phyloP scores from a whole-genome alignment of 208 protist species.

The Leishmania tarentolae region DNA sequence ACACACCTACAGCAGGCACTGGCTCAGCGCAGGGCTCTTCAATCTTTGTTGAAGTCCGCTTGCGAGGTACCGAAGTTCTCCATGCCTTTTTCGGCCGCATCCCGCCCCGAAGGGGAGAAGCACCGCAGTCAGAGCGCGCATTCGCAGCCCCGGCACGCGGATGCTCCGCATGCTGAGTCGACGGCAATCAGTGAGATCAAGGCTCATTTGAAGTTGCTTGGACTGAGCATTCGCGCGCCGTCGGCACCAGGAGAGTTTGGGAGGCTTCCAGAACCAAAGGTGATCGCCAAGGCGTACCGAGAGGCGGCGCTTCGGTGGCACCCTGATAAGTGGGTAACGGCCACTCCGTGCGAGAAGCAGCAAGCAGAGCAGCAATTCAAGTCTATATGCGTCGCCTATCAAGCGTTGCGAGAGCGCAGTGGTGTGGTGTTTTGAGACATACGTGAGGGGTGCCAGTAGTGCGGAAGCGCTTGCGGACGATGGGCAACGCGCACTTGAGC shows the following conservation, averaged over 20 bases:
- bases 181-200: not conserved
- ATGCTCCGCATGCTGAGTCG: not conserved
- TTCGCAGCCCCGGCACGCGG: slow-evolving; percentile 3
- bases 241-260: not conserved
- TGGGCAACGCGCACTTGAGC: not conserved
- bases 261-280: slow-evolving; percentile 38
- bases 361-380: slow-evolving; percentile 85
- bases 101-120: not conserved
- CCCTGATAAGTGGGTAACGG: slow-evolving; percentile 85
- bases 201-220: slow-evolving; percentile 38
- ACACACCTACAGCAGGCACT: slow-evolving; percentile 30
- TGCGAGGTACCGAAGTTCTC: not conserved
- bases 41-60: slow-evolving; percentile 6
- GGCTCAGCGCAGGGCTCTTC: slow-evolving; percentile 26
- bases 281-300: slow-evolving; percentile 85
- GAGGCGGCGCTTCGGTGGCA: slow-evolving; percentile 85
- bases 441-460: too few relatives aligned
- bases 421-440: not conserved
- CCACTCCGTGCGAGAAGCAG: slow-evolving; percentile 44
- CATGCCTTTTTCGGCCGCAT: not conserved
- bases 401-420: slow-evolving; percentile 50
- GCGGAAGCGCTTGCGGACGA: not conserved
- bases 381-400: slow-evolving; percentile 77
- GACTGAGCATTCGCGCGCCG: slow-evolving; percentile 13
- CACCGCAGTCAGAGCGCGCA: not conserved